phyloP scores from a whole-genome alignment of 2,329 filamentous ascomycete genomes.

The Venturia nashicola region DNA sequence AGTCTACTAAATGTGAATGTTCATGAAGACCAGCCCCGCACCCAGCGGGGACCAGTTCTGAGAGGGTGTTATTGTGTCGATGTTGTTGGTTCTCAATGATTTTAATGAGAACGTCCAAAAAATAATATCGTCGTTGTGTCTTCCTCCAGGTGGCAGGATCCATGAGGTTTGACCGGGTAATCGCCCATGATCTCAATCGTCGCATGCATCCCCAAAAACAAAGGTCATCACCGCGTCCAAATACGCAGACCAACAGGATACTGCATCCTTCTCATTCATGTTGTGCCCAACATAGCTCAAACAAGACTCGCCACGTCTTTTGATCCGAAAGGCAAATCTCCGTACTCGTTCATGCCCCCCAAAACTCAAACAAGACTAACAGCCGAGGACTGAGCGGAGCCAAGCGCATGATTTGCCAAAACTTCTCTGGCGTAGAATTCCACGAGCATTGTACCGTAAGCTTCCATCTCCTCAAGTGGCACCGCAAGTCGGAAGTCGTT shows the following conservation, averaged over 20 bases:
- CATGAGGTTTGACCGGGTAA: neutral
- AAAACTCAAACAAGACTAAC: neutral
- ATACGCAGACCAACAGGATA: neutral
- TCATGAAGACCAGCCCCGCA: neutral
- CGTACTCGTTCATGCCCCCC: neutral
- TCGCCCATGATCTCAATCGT: neutral
- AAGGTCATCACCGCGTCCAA: neutral
- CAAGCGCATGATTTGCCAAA: constrained; percentile 33
- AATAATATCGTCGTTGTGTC: neutral
- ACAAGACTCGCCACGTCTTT: neutral
- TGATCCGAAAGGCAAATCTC: neutral
- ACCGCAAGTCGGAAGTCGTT: constrained; percentile 94
- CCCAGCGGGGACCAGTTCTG: neutral
- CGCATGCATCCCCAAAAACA: neutral
- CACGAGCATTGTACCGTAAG: constrained; percentile 95
- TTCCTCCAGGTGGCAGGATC: neutral
- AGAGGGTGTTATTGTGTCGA: neutral
- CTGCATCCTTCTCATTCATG: neutral
- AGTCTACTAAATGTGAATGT: neutral
- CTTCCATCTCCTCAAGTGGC: constrained; percentile 88
- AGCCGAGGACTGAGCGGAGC: neutral
- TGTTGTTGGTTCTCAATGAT: neutral
- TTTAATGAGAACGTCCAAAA: neutral
- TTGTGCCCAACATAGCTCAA: neutral
- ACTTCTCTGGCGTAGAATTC: constrained; percentile 95